Evolutionary conservation across 768 basidiomycete genomes (phyloP).

Genomic region (Kwoniella shandongensis): DNA sequence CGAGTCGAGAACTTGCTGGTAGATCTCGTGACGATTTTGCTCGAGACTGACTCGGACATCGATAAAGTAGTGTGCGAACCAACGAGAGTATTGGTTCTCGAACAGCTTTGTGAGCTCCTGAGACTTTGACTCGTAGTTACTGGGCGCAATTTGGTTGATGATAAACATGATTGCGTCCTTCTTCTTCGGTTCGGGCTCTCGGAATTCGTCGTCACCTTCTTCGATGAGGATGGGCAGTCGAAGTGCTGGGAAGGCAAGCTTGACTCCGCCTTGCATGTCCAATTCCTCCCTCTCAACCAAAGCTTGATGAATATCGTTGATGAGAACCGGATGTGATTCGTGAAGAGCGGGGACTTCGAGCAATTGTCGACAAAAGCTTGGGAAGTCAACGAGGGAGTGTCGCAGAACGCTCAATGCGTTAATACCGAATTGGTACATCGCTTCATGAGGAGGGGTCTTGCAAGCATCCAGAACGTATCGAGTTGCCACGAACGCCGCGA

Average conservation of each 20-base stretch:
- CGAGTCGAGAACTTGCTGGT: slow-evolving; percentile 87
- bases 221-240: slow-evolving; percentile 42
- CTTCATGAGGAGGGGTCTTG: slow-evolving; percentile 74
- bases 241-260: slow-evolving; percentile 48
- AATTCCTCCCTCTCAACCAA: slow-evolving; percentile 57
- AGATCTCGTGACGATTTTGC: slow-evolving; percentile 93
- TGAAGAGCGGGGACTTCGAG: slow-evolving; percentile 81
- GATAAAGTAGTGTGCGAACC: slow-evolving; percentile 98
- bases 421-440: slow-evolving; percentile 87
- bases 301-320: slow-evolving; percentile 68
- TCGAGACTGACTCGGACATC: slow-evolving; percentile 93
- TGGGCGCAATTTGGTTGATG: slow-evolving; percentile 93
- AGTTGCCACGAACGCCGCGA: slow-evolving; percentile 92
- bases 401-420: slow-evolving; percentile 88
- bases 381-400: slow-evolving; percentile 83
- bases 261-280: slow-evolving; percentile 56
- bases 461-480: slow-evolving; percentile 95
- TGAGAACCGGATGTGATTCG: slow-evolving; percentile 79
- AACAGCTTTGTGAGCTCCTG: slow-evolving; percentile 82
- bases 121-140: slow-evolving; percentile 85
- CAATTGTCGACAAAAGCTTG: slow-evolving; percentile 83
- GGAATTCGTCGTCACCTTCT: slow-evolving; percentile 60
- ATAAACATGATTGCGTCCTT: slow-evolving; percentile 96
- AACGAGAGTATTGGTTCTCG: slow-evolving; percentile 76
- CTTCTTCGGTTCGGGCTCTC: slow-evolving; percentile 75